Conservation (phyloP, 306 rosid genomes). For the Pyrus bretschneideri region DNA sequence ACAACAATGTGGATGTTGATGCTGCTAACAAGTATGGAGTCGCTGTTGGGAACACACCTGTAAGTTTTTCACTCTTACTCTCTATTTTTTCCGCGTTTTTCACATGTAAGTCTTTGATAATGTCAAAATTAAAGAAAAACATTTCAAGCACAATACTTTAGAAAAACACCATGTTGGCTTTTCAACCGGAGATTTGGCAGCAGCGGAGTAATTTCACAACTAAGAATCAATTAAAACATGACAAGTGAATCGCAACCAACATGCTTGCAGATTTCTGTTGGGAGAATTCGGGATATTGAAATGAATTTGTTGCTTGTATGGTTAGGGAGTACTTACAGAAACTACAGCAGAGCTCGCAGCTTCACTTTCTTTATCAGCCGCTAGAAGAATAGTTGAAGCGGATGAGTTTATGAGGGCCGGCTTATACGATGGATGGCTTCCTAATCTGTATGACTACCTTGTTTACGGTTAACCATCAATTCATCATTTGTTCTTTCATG, state of each 20-base stretch:
- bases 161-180: too few species aligned
- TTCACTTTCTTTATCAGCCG: slow-evolving; percentile 79
- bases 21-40: slow-evolving; percentile 88
- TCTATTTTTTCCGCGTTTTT: neutral
- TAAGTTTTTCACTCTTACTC: slow-evolving; percentile 15
- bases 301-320: slow-evolving; percentile 18
- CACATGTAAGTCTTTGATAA: neutral
- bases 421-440: slow-evolving; percentile 97
- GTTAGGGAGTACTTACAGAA: slow-evolving; percentile 95
- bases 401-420: slow-evolving; percentile 99
- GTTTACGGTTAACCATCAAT: neutral
- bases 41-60: slow-evolving; percentile 96
- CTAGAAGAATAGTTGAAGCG: slow-evolving; percentile 98
- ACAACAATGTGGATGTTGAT: slow-evolving; percentile 82
- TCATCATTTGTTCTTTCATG: neutral
- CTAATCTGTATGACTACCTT: slow-evolving; percentile 59
- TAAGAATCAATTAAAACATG: too few species aligned
- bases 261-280: neutral
- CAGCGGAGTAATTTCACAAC: too few species aligned
- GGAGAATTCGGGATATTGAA: neutral
- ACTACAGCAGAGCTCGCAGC: slow-evolving; percentile 98
- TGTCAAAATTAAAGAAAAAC: too few species aligned
- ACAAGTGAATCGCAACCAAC: neutral
- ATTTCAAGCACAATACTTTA: too few species aligned
- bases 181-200: too few species aligned